phyloP scores from a whole-genome alignment of 257 asterid species.

The Nicotiana undulata region DNA sequence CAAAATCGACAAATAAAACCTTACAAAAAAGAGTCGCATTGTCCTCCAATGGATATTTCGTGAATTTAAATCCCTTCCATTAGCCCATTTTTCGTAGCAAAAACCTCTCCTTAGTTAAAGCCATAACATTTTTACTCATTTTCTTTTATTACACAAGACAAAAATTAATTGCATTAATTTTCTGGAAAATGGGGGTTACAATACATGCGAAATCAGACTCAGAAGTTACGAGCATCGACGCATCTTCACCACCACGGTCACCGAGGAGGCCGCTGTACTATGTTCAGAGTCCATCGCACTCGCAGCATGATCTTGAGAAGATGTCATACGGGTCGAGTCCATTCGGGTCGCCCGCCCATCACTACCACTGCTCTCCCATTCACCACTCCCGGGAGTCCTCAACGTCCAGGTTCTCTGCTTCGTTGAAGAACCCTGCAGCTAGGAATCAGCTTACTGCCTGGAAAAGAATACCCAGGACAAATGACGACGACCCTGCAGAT shows the following conservation, averaged over 20 bases:
- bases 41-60: no score
- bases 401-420: conserved; percentile 70
- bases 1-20: background rate
- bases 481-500: conserved; percentile 27
- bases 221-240: conserved; percentile 70
- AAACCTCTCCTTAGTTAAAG: no score
- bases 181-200: conserved; percentile 31
- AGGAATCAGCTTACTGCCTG: conserved; percentile 33
- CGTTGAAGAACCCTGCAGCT: conserved; percentile 40
- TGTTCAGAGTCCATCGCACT: conserved; percentile 91
- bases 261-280: conserved; percentile 78
- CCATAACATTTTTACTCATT: no score
- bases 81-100: no score
- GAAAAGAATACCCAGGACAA: conserved; percentile 43
- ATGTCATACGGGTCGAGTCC: conserved; percentile 87
- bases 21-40: background rate
- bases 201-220: conserved; percentile 90
- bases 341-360: conserved; percentile 70
- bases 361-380: conserved; percentile 75
- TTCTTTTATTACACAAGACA: no score
- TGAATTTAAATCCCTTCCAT: no score
- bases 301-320: conserved; percentile 58
- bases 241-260: conserved; percentile 77
- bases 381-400: conserved; percentile 95
- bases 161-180: no score